Percentiles rank a stretch among this genome's conserved stretches.
Evolutionary conservation across 257 asterid genomes (phyloP).

Genomic region (Solanum infundibuliforme): DNA sequence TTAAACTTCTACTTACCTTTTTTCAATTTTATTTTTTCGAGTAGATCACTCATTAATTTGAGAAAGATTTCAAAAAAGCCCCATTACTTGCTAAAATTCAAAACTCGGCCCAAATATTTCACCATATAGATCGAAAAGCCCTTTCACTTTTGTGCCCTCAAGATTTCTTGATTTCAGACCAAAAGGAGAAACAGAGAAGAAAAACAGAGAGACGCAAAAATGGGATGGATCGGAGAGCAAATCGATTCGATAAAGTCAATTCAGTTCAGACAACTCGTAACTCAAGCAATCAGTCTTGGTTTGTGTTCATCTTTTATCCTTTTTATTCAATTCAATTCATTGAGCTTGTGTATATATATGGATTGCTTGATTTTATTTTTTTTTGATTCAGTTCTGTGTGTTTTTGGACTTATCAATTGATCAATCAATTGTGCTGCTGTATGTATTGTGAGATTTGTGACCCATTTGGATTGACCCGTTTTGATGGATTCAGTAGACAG

Average conservation of each 20-base stretch:
- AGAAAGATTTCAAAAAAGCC: not conserved
- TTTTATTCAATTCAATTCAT: not conserved
- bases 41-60: too few species aligned
- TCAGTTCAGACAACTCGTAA: conserved; percentile 71
- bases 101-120: not conserved
- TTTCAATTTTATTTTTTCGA: too few species aligned
- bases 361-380: not conserved
- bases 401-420: not conserved
- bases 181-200: not conserved
- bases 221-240: conserved; percentile 98
- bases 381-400: not conserved
- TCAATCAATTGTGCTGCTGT: not conserved
- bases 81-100: not conserved
- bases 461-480: not conserved
- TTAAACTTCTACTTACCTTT: too few species aligned
- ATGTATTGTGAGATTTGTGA: not conserved
- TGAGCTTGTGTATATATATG: not conserved
- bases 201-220: conserved; percentile 8
- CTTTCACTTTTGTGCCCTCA: not conserved
- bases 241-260: conserved; percentile 82
- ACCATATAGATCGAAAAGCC: not conserved
- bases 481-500: not conserved
- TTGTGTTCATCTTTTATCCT: not conserved
- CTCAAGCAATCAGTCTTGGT: conserved; percentile 90
- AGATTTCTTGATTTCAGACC: not conserved